Conservation (phyloP, 2,329 filamentous ascomycete genomes). For the Sphaerulina populicola region DNA sequence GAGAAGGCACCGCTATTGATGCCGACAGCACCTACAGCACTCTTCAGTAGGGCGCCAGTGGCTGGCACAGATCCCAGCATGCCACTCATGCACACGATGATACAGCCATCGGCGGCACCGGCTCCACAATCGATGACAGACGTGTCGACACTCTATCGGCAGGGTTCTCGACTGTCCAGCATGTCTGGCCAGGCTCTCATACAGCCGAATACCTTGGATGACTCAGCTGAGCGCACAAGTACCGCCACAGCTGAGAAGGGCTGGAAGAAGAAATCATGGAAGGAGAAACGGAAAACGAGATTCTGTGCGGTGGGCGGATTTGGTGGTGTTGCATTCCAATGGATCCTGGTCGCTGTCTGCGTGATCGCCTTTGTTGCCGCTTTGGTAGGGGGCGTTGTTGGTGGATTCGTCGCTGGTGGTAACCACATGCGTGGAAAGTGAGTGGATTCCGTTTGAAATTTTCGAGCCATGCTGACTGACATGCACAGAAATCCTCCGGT, state of each 20-base stretch:
- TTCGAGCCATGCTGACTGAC: constrained; percentile 11
- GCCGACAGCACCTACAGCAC: constrained; percentile 25
- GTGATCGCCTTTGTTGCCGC: constrained; percentile 29
- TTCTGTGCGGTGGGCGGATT: constrained; percentile 19
- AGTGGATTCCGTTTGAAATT: constrained; percentile 5
- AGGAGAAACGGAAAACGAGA: constrained; percentile 33
- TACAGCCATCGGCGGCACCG: constrained; percentile 27
- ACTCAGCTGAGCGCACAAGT: constrained; percentile 4
- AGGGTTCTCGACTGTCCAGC: constrained; percentile 1
- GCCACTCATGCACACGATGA: constrained; percentile 30
- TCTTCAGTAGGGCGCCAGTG: constrained; percentile 30
- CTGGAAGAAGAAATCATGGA: constrained; percentile 35
- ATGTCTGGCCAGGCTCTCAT: constrained; percentile 6
- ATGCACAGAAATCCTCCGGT: constrained; percentile 11
- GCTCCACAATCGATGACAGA: constrained; percentile 32
- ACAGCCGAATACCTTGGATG: constrained; percentile 1
- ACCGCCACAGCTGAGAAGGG: constrained; percentile 9
- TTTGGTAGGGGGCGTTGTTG: constrained; percentile 31
- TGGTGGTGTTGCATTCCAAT: constrained; percentile 31
- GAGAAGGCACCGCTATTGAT: constrained; percentile 46
- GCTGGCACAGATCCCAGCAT: constrained; percentile 30
- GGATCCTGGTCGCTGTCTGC: constrained; percentile 26
- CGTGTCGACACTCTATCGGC: constrained; percentile 21
- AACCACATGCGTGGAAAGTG: constrained; percentile 21
- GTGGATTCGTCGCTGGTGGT: constrained; percentile 29